These are phyloP conservation scores for Mycothermus thermophilus DNA, from an alignment of 495 filamentous ascomycete species.

Conservation along the genomic window DNA sequence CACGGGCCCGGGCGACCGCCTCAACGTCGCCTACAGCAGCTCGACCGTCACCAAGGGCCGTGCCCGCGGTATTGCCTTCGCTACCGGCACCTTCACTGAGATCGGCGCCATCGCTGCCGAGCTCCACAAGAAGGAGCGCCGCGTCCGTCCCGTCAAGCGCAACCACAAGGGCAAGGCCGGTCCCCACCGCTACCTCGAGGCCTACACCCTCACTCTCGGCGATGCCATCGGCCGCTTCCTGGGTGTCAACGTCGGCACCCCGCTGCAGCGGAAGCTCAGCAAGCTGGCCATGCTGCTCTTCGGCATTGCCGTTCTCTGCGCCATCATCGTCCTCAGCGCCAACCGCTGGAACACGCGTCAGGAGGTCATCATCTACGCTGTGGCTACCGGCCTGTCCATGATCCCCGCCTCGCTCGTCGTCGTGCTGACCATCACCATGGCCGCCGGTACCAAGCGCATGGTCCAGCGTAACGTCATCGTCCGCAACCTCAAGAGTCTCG, in stretches of 20 bases:
- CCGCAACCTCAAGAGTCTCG: conserved; percentile 54
- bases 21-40: conserved; percentile 55
- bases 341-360: conserved; percentile 56
- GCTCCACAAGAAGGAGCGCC: conserved; percentile 42
- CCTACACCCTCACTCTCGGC: conserved; percentile 48
- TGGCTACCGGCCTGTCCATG: conserved; percentile 55
- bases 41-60: conserved; percentile 56
- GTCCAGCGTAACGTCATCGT: conserved; percentile 65
- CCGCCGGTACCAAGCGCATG: conserved; percentile 68
- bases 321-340: conserved; percentile 67
- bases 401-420: conserved; percentile 58
- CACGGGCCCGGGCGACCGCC: conserved; percentile 47
- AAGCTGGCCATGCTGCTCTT: conserved; percentile 66
- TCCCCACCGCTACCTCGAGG: conserved; percentile 54
- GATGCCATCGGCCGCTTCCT: conserved; percentile 58
- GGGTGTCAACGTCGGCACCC: conserved; percentile 61
- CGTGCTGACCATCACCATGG: conserved; percentile 62
- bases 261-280: conserved; percentile 63
- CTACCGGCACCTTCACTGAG: conserved; percentile 62
- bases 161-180: conserved; percentile 45
- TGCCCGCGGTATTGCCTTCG: conserved; percentile 51
- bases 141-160: conserved; percentile 42
- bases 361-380: conserved; percentile 73
- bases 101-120: conserved; percentile 68
- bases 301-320: conserved; percentile 55